Percentiles rank a stretch among this genome's conserved stretches.
Evolutionary conservation across 139 green algal genomes (phyloP).

Genomic region (Chlorokybus atmophyticus): DNA sequence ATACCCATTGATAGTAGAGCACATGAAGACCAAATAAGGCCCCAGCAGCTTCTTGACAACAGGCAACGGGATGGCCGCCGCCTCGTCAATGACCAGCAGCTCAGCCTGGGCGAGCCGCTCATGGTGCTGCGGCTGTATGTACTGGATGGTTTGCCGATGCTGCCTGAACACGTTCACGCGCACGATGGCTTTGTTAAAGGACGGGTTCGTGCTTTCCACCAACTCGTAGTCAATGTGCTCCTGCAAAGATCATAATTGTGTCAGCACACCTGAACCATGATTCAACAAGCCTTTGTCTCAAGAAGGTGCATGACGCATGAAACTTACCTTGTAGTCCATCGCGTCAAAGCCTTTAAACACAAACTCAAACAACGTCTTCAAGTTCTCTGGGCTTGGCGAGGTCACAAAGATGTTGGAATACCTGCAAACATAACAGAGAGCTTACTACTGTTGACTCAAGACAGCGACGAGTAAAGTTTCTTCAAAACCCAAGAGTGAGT

Average conservation of each 20-base stretch:
- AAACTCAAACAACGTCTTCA: constrained; percentile 95
- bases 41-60: constrained; percentile 83
- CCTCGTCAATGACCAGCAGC: constrained; percentile 96
- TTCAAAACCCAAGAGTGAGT: too few species aligned
- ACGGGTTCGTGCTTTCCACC: constrained; percentile 81
- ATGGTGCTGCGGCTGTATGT: constrained; percentile 86
- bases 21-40: constrained; percentile 96
- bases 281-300: too few species aligned
- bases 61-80: constrained; percentile 87
- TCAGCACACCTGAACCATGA: too few species aligned
- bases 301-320: too few species aligned
- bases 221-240: constrained; percentile 96
- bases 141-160: constrained; percentile 87
- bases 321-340: constrained; percentile 60
- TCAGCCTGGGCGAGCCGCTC: constrained; percentile 75
- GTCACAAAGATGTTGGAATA: constrained; percentile 99
- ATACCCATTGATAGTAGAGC: constrained; percentile 74
- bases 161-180: constrained; percentile 80
- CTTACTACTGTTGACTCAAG: too few species aligned
- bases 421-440: too few species aligned
- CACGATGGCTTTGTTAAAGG: constrained; percentile 72
- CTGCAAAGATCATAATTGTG: too few species aligned
- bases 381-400: constrained; percentile 87
- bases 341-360: constrained; percentile 82
- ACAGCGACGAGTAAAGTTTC: too few species aligned